Evolutionary conservation across 306 rosid species (phyloP).

Genomic region (Lithocarpus polystachyus): DNA sequence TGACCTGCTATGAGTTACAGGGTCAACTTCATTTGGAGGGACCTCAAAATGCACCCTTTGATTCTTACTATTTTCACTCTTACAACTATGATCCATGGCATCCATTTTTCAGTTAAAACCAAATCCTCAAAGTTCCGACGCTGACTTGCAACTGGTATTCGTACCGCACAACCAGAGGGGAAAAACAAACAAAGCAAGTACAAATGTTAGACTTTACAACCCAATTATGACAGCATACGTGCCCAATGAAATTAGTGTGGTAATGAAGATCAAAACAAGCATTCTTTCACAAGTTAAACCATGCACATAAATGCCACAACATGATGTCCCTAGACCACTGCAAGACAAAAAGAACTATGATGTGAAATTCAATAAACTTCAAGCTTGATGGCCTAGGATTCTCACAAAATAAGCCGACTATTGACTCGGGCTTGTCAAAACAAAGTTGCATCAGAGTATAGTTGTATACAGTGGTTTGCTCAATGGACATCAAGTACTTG

Average conservation of each 20-base stretch:
- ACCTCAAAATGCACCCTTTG: constrained; percentile 38
- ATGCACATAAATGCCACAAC: not conserved
- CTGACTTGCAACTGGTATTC: not conserved
- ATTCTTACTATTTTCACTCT: constrained; percentile 30
- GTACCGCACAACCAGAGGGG: not conserved
- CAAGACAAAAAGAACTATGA: not conserved
- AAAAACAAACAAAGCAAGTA: not conserved
- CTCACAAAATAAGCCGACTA: no score
- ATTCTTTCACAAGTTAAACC: not conserved
- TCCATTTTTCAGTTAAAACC: constrained; percentile 19
- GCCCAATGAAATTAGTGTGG: not conserved
- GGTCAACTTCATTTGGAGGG: constrained; percentile 10
- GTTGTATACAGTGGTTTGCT: no score
- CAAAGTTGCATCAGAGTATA: no score
- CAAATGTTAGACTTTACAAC: not conserved
- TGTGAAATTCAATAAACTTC: no score
- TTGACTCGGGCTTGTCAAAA: no score
- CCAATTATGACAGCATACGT: not conserved
- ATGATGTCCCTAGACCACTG: not conserved
- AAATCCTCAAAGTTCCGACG: not conserved
- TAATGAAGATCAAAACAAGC: not conserved
- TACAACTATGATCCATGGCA: constrained; percentile 20
- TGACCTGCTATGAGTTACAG: not conserved
- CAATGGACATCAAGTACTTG: no score
- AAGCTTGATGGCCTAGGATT: no score